These are phyloP conservation scores for Dendrocalamus latiflorus DNA, from an alignment of 202 grass and related monocot genomes.

Conservation along the genomic window DNA sequence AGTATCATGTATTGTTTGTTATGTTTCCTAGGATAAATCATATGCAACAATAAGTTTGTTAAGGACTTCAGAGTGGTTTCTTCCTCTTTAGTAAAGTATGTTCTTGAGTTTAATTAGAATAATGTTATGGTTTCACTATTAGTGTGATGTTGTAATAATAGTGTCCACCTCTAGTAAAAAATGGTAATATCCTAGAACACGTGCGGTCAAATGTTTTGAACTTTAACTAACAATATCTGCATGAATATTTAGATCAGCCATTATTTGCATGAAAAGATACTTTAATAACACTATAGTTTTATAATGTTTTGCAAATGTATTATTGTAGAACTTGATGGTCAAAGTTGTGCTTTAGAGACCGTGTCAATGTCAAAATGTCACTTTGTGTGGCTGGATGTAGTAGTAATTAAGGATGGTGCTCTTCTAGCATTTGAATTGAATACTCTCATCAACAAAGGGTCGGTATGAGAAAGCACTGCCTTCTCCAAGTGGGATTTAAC, in stretches of 20 bases:
- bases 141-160: background rate
- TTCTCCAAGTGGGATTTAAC: background rate
- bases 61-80: background rate
- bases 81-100: background rate
- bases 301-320: background rate
- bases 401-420: background rate
- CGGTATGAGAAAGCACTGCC: background rate
- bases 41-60: background rate
- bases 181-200: background rate
- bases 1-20: background rate
- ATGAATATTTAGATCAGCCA: background rate
- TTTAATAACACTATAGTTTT: background rate
- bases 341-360: background rate
- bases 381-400: background rate
- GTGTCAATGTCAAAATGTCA: background rate
- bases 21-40: background rate
- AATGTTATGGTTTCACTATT: background rate
- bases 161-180: background rate
- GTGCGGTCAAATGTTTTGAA: background rate
- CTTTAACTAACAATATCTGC: background rate
- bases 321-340: background rate
- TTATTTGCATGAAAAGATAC: background rate
- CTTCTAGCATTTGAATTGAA: background rate
- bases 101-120: background rate
- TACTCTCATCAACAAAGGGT: background rate